Evolutionary conservation across 1,284 basidiomycete species (phyloP).

Genomic region (Puccinia hordei): DNA sequence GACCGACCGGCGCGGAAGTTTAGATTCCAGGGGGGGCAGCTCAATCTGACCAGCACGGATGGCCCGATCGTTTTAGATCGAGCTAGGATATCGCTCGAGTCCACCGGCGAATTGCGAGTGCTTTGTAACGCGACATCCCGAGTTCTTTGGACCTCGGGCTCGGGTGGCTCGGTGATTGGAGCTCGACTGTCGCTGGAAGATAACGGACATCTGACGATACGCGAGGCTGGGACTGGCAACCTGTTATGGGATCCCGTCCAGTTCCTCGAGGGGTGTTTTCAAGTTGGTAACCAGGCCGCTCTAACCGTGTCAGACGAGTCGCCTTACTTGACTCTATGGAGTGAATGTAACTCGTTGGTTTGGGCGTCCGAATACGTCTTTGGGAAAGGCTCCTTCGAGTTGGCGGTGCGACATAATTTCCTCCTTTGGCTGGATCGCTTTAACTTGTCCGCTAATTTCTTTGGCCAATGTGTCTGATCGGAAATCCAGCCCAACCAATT

Average conservation of each 20-base stretch:
- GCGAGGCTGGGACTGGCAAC: conserved; percentile 29
- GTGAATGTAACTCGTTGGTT: conserved; percentile 23
- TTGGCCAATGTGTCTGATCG: neutral
- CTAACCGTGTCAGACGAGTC: conserved; percentile 38
- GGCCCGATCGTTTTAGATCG: conserved; percentile 23
- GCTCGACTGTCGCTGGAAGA: conserved; percentile 22
- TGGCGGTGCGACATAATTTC: conserved; percentile 8
- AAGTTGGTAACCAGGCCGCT: conserved; percentile 2
- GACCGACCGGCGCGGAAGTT: conserved; percentile 39
- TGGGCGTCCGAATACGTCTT: conserved; percentile 50
- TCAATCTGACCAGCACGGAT: conserved; percentile 22
- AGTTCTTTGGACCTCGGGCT: conserved; percentile 42
- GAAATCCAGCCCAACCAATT: conserved; percentile 42
- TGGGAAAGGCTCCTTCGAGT: conserved; percentile 31
- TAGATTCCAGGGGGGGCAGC: conserved; percentile 30
- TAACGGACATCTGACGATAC: conserved; percentile 40
- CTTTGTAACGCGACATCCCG: conserved; percentile 18
- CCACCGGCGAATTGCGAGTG: conserved; percentile 30
- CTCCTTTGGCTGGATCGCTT: neutral
- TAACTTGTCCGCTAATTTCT: neutral
- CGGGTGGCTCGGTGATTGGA: conserved; percentile 22
- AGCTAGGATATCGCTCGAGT: conserved; percentile 17
- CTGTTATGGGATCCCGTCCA: conserved; percentile 45
- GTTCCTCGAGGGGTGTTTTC: conserved; percentile 30
- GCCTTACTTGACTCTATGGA: conserved; percentile 37